Percentiles rank a stretch among this genome's conserved stretches.
These are phyloP conservation scores for Coccomyxa subellipsoidea DNA, from an alignment of 163 green algal species.

Conservation along the genomic window DNA sequence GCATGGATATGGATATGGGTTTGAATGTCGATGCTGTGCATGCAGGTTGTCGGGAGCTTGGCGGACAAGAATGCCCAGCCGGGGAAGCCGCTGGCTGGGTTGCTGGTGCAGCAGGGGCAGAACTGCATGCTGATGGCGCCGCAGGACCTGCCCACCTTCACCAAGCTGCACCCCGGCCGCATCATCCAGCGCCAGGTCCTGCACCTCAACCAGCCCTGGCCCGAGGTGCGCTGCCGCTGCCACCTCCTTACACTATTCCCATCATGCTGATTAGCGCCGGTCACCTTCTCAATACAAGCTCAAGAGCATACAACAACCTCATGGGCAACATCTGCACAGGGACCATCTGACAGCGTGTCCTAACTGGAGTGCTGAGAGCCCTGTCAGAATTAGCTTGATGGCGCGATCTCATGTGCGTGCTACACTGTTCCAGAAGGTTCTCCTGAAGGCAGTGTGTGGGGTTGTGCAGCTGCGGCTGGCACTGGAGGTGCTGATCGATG, in stretches of 20 bases:
- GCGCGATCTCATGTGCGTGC: too few relatives aligned
- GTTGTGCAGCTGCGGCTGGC: constrained; percentile 67
- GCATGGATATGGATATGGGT: neutral
- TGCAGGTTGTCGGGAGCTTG: constrained; percentile 58
- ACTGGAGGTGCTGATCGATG: constrained; percentile 92
- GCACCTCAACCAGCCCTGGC: constrained; percentile 39
- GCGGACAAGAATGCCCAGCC: constrained; percentile 44
- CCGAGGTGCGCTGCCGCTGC: constrained; percentile 25
- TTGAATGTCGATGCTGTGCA: neutral
- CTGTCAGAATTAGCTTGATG: neutral
- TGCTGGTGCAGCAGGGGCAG: constrained; percentile 38
- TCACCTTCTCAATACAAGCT: too few relatives aligned
- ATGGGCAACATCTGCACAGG: too few relatives aligned
- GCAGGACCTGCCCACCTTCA: constrained; percentile 71
- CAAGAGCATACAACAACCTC: too few relatives aligned
- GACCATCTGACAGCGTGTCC: too few relatives aligned
- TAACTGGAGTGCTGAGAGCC: too few relatives aligned
- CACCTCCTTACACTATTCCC: neutral
- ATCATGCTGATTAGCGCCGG: too few relatives aligned
- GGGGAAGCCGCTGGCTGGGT: constrained; percentile 37
- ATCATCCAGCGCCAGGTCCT: constrained; percentile 66
- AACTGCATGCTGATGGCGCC: constrained; percentile 55
- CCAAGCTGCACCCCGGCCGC: constrained; percentile 61
- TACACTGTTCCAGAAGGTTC: neutral
- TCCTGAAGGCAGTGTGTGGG: neutral